A percentile compares a stretch with the other conserved stretches of the same genome.
phyloP scores from a whole-genome alignment of 306 rosid species.

The Malus sieversii region DNA sequence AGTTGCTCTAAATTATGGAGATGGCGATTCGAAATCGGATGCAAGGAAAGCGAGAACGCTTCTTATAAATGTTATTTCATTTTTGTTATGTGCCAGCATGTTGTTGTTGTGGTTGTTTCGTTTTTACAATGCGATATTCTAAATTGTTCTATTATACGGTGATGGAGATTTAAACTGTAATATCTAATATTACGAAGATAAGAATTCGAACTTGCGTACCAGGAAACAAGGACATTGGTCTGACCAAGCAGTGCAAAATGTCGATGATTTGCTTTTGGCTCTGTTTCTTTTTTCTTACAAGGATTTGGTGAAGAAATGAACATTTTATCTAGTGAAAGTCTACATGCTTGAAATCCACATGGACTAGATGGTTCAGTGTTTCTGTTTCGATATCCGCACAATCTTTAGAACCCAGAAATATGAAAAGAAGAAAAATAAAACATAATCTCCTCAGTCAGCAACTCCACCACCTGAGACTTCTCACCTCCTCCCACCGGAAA shows the following conservation, averaged over 20 bases:
- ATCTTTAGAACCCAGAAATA: conserved; percentile 55
- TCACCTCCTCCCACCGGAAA: conserved; percentile 53
- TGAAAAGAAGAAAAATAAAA: conserved; percentile 93
- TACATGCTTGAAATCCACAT: no score
- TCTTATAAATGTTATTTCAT: no score
- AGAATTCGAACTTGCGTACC: background rate
- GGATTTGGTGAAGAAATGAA: background rate
- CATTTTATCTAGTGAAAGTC: no score
- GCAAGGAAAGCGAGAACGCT: background rate
- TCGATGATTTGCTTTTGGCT: background rate
- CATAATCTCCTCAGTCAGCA: conserved; percentile 72
- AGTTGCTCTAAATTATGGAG: background rate
- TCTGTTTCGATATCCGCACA: background rate
- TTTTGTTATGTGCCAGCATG: background rate
- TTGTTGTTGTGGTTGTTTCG: no score
- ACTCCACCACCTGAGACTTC: conserved; percentile 28
- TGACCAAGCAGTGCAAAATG: background rate
- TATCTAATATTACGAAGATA: no score
- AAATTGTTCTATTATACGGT: no score
- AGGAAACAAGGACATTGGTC: background rate
- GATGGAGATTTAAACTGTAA: no score
- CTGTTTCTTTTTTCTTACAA: background rate
- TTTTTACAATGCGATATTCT: no score
- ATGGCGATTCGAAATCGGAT: background rate
- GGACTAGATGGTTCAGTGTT: background rate